Base-by-base conservation (phyloP, 441 rosid species). In the Syzygium malaccense region DNA sequence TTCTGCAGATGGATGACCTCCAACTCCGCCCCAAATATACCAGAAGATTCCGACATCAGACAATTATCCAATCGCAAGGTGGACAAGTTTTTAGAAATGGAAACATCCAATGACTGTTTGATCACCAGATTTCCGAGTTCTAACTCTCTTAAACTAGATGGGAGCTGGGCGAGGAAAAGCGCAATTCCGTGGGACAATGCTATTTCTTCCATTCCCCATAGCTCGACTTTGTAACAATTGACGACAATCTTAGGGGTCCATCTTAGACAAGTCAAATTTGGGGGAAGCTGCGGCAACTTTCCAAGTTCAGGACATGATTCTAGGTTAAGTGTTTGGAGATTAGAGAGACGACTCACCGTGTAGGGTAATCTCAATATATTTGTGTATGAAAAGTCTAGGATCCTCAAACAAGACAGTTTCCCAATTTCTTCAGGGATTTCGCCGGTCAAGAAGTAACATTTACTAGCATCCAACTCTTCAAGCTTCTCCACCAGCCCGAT, bases 31-130 rank as follows among this genome's bases (percentile, higher is more conserved):
- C 2, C 19, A 17, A 14, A 13, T 30, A 62, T 3, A 62, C 8
- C 33, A 6, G 3, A 14, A 33, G 15, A 62, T 3, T 0, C 19
- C 8, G 11, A 3, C 0, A 64, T n/a, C 1, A 8, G 7, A 30
- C 71, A 64, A 64, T 20, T 30, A 14, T 7, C 3, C 15, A 64
- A 64, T 15, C 37, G 37, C 41, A 64, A 30, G 75, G 41, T 64
- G 7, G 75, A 64, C 75, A 64, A 30, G 41, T 17, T 64, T 3
- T 32, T 4, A 5, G 30, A 64, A 7, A 0, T 18, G 23, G 2
- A 7, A 64, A 1, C 17, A 17, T 25, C 4, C 5, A 0, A 0
- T n/a, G 1, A 25, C 14, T 4, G 4, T 25, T 2, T 0, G 15
- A 30, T 7, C 18, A 1, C 4, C 45, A 66, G 7, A 66, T 32